phyloP scores from a whole-genome alignment of 371 early-diverging fungal genomes.

The Thermomucor indicae-seudaticae region DNA sequence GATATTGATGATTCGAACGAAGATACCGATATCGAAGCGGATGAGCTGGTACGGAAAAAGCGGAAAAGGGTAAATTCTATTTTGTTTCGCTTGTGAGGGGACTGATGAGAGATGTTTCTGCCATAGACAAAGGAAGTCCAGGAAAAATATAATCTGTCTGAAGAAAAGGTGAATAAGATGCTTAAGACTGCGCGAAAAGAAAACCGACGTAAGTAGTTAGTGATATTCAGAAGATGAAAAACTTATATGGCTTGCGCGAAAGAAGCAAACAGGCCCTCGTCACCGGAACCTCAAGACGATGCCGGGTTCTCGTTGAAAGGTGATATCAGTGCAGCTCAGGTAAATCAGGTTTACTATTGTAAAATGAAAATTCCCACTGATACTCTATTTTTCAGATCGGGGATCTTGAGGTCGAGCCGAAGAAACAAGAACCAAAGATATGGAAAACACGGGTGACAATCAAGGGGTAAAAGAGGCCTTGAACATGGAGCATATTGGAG shows the following conservation, averaged over 20 bases:
- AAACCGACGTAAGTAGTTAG: conserved; percentile 14
- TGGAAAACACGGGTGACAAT: conserved; percentile 62
- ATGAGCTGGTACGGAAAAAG: conserved; percentile 12
- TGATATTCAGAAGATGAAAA: conserved; percentile 4
- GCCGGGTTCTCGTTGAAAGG: conserved; percentile 12
- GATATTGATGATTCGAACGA: conserved; percentile 1
- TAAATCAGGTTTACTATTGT: neutral
- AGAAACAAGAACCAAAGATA: conserved; percentile 32
- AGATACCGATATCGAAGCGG: conserved; percentile 3
- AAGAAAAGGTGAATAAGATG: conserved; percentile 52
- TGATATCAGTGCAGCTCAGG: conserved; percentile 4
- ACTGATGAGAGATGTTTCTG: neutral
- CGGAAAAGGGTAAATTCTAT: conserved; percentile 2
- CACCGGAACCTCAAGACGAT: conserved; percentile 25
- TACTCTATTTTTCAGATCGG: conserved; percentile 13
- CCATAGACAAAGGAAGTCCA: conserved; percentile 53
- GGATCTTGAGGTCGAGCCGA: conserved; percentile 18
- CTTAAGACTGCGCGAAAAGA: conserved; percentile 48
- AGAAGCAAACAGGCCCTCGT: neutral
- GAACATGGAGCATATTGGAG: neutral
- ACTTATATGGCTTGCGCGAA: conserved; percentile 11
- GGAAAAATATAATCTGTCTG: conserved; percentile 58
- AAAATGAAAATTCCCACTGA: neutral
- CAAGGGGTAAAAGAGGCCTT: conserved; percentile 42
- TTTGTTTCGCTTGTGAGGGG: neutral